Conservation (phyloP, 2,329 filamentous ascomycete genomes). For the Scleromitrula shiraiana region DNA sequence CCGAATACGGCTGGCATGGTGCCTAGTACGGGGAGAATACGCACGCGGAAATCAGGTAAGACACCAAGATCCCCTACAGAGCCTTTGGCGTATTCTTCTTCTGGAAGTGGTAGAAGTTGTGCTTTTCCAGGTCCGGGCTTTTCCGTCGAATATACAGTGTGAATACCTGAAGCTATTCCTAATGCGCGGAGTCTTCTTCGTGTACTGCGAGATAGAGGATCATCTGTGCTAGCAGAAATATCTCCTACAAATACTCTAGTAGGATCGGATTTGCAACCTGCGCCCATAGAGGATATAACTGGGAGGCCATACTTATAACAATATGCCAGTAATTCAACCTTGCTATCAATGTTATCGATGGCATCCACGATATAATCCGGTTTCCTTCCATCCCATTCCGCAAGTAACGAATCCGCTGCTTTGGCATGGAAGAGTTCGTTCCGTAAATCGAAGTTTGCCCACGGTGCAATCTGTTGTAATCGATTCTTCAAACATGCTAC, state of each 20-base stretch:
- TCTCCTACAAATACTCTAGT: constrained; percentile 86
- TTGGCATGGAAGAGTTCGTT: constrained; percentile 73
- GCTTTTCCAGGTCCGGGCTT: constrained; percentile 87
- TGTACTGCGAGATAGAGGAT: constrained; percentile 79
- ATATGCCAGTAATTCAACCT: constrained; percentile 83
- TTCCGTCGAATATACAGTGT: constrained; percentile 88
- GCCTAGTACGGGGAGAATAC: constrained; percentile 90
- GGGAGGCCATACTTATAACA: constrained; percentile 70
- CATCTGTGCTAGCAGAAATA: constrained; percentile 80
- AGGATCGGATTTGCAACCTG: constrained; percentile 81
- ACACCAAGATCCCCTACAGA: constrained; percentile 79
- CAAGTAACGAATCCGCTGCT: constrained; percentile 59
- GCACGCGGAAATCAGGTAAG: constrained; percentile 83
- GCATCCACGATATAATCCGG: constrained; percentile 93
- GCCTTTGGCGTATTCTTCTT: constrained; percentile 83
- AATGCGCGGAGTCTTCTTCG: constrained; percentile 63
- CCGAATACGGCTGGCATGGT: constrained; percentile 98
- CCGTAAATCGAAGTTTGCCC: constrained; percentile 80
- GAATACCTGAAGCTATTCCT: constrained; percentile 78
- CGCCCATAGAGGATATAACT: constrained; percentile 93
- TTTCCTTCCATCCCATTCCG: constrained; percentile 55
- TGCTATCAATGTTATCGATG: constrained; percentile 97
- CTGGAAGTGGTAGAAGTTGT: constrained; percentile 73
- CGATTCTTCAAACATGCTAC: constrained; percentile 75
- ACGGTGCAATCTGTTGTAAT: constrained; percentile 80